phyloP scores from a whole-genome alignment of 2,329 filamentous ascomycete species.

The Fusarium sambucinum region DNA sequence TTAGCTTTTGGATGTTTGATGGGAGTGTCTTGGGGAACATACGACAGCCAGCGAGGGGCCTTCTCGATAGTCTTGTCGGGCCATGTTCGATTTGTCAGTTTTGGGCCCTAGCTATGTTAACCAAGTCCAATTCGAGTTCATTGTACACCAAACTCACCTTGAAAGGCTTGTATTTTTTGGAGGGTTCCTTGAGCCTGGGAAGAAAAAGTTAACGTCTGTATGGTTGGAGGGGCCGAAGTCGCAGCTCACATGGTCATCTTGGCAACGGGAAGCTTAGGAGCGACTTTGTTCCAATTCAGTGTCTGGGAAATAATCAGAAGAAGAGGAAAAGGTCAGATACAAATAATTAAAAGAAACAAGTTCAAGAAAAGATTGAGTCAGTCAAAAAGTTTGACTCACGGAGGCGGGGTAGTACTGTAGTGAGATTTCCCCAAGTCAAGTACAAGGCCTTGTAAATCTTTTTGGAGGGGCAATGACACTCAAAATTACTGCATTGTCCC shows the following conservation, averaged over 20 bases:
- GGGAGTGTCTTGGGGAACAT: slow-evolving; percentile 5
- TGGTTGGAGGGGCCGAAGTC: slow-evolving; percentile 13
- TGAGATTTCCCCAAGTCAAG: slow-evolving; percentile 1
- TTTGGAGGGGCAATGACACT: slow-evolving; percentile 28
- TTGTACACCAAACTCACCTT: slow-evolving; percentile 7
- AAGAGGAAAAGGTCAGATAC: slow-evolving; percentile 11
- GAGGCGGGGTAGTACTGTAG: slow-evolving; percentile 24
- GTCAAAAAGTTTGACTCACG: slow-evolving; percentile 34
- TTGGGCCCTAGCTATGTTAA: slow-evolving; percentile 43
- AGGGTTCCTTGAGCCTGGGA: slow-evolving; percentile 78
- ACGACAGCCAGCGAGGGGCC: slow-evolving; percentile 83
- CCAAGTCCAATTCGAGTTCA: slow-evolving; percentile 49
- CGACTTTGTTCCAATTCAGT: slow-evolving; percentile 18
- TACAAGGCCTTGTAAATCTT: neutral
- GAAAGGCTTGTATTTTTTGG: slow-evolving; percentile 80
- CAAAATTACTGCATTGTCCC: slow-evolving; percentile 8
- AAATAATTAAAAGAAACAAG: slow-evolving; percentile 23
- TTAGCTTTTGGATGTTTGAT: neutral
- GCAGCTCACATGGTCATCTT: slow-evolving; percentile 33
- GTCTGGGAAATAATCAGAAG: neutral
- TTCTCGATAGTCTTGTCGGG: slow-evolving; percentile 84
- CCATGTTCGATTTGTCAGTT: slow-evolving; percentile 83
- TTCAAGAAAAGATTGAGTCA: slow-evolving; percentile 28
- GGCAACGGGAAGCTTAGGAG: neutral
- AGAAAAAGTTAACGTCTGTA: slow-evolving; percentile 11